Percentiles rank a stretch among this genome's conserved stretches.
phyloP scores from a whole-genome alignment of 2,329 filamentous ascomycete species.

The Pseudocercospora ulei region DNA sequence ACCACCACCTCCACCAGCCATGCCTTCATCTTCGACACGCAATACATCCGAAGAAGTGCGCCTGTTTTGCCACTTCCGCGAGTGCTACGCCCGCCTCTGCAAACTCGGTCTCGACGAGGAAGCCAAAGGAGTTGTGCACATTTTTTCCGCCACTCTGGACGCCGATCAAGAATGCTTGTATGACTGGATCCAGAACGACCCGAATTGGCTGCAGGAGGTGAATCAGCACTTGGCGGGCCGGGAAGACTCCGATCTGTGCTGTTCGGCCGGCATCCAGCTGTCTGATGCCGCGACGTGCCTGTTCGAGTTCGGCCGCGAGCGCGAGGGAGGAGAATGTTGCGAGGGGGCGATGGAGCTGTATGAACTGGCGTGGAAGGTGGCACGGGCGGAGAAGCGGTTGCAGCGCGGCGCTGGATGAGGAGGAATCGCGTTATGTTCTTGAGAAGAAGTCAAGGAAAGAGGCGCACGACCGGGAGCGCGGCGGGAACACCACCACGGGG shows the following conservation, averaged over 20 bases:
- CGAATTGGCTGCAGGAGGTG: constrained; percentile 7
- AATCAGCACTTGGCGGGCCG: constrained; percentile 2
- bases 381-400: constrained; percentile 9
- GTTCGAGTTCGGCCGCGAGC: constrained; percentile 17
- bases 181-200: neutral
- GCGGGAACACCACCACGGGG: too few relatives aligned
- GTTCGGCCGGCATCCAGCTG: constrained; percentile 9
- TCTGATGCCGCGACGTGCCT: constrained; percentile 14
- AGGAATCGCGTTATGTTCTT: too few relatives aligned
- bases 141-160: constrained; percentile 13
- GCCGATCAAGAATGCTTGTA: neutral
- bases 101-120: constrained; percentile 1
- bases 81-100: constrained; percentile 12
- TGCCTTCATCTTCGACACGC: constrained; percentile 18
- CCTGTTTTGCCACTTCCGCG: constrained; percentile 12
- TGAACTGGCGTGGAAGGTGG: constrained; percentile 7
- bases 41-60: constrained; percentile 12
- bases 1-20: constrained; percentile 3
- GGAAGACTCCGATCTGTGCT: constrained; percentile 8
- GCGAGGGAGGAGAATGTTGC: constrained; percentile 15
- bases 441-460: too few relatives aligned
- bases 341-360: constrained; percentile 16
- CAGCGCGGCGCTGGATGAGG: neutral
- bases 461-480: too few relatives aligned
- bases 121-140: neutral